Evolutionary conservation across 306 rosid species (phyloP), one percentile per base, ranked within the genome.

Genomic region (Citrullus colocynthis): DNA sequence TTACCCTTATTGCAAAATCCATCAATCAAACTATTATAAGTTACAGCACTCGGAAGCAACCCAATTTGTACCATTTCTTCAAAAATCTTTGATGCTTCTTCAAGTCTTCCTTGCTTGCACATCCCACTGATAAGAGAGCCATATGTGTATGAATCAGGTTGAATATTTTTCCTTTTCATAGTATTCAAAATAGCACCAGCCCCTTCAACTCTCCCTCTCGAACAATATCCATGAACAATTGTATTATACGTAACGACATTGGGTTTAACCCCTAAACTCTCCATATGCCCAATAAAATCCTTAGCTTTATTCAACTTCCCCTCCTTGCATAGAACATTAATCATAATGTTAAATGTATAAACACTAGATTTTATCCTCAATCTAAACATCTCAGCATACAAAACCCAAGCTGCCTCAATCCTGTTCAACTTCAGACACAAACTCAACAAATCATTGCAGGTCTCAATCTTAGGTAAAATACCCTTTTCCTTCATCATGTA

Each of bases 361-460:
- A 85, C 82, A 21, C 85, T 88, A 0, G 97, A 94, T 78, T 78
- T 88, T 12, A 94, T 85, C 32, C 82, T 82, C 90, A 90, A 70
- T 87, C 90, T 88, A 83, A 90, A 90, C 98, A 94, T 91, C 80
- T 94, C 96, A 1, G 94, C 91, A 80, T 91, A 94, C 56, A 94
- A 52, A 87, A 76, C 90, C 98, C 97, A 94, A 8, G 89, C 91
- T 67, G 48, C 79, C 61, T 87, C 88, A 0, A 84, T 86, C 81
- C 81, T 78, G 45, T 88, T 87, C 80, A 87, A 54, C 77, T 81
- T 94, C 85, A 86, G 61, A 20, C 88, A 80, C 84, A 90, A 58
- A 57, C 84, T 89, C 80, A 94, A 80, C 88, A 86, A 77, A n/a
- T 55, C 83, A 79, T 94, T 91, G 63, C 91, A 94, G 34, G 93